Evolutionary conservation across 129 eudicot genomes (phyloP).

Genomic region (Ambrosia trifida): DNA sequence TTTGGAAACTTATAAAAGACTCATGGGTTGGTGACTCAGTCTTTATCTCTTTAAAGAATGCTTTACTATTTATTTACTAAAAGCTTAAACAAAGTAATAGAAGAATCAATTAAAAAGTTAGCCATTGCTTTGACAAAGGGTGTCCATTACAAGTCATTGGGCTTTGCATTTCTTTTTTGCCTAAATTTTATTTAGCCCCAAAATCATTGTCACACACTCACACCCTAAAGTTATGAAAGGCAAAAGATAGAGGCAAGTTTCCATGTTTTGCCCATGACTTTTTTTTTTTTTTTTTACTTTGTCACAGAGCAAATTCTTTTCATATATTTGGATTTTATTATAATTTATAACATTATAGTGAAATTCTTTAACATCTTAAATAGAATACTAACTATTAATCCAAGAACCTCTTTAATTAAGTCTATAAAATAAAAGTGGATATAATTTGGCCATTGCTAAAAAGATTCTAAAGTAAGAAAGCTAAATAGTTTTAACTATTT

Average conservation of each 20-base stretch:
- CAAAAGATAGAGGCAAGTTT: conserved; percentile 12
- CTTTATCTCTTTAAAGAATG: conserved; percentile 5
- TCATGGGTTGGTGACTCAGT: conserved; percentile 15
- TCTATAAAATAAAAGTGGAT: no score
- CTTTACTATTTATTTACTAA: conserved; percentile 2
- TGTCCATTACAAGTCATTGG: conserved; percentile 11
- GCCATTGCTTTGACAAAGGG: conserved; percentile 19
- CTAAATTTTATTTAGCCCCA: conserved; percentile 8
- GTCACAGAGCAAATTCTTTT: not conserved
- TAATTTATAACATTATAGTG: no score
- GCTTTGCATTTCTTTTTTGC: not conserved
- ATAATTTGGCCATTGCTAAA: no score
- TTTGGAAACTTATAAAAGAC: conserved; percentile 14
- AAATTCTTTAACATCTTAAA: no score
- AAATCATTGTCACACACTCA: conserved; percentile 21
- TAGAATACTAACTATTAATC: no score
- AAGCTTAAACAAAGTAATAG: not conserved
- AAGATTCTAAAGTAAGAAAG: no score
- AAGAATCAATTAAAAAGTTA: conserved; percentile 4
- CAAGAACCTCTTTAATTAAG: no score
- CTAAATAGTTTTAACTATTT: no score
- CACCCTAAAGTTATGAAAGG: conserved; percentile 8
- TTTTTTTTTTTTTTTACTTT: no score
- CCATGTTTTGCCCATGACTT: not conserved
- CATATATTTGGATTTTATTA: not conserved